Evolutionary conservation across 495 filamentous ascomycete species (phyloP).

Genomic region (Penicillium roqueforti): DNA sequence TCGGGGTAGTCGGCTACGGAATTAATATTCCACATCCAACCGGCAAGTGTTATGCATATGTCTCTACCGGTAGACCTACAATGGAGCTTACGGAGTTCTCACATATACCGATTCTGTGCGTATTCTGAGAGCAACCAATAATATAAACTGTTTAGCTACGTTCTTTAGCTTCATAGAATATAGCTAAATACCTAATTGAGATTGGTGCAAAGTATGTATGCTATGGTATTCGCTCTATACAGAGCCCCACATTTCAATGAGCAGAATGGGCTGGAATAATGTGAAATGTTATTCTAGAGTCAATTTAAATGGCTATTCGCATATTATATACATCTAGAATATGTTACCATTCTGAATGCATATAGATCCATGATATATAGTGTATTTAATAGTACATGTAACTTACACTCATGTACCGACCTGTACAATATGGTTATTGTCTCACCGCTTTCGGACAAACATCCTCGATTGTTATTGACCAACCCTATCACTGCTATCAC

Average conservation of each 20-base stretch:
- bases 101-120: not conserved
- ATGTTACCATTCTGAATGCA: not conserved
- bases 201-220: not conserved
- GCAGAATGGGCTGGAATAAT: not conserved
- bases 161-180: not conserved
- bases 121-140: not conserved
- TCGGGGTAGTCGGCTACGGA: slow-evolving; percentile 15
- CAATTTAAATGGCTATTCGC: not conserved
- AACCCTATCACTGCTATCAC: slow-evolving; percentile 5
- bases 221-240: not conserved
- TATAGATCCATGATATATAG: not conserved
- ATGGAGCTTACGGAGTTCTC: not conserved
- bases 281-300: not conserved
- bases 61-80: too few relatives aligned
- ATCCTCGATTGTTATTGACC: slow-evolving; percentile 13
- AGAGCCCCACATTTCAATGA: not conserved
- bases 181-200: not conserved
- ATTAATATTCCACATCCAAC: not conserved
- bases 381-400: not conserved
- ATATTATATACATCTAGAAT: not conserved
- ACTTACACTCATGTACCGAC: not conserved
- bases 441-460: slow-evolving; percentile 22
- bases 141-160: not conserved
- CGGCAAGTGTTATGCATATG: not conserved
- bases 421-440: not conserved